These are phyloP conservation scores for Pseudopithomyces chartarum DNA, from an alignment of 2,329 filamentous ascomycete species.

Conservation along the genomic window DNA sequence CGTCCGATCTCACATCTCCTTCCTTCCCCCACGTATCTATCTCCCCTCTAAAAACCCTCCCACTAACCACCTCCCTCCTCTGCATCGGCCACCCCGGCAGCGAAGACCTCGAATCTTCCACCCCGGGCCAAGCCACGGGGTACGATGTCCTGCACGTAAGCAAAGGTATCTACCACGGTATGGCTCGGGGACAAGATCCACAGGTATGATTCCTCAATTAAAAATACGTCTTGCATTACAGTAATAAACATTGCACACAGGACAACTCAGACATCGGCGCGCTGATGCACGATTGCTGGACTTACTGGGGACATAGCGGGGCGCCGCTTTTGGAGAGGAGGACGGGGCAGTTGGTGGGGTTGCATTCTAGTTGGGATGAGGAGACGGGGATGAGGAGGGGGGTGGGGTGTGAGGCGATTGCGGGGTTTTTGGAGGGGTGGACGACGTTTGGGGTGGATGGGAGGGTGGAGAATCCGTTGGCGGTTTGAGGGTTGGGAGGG, in stretches of 20 bases:
- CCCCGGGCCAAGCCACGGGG: conserved; percentile 43
- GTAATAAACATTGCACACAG: conserved; percentile 27
- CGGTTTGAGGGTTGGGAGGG: not conserved
- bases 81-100: conserved; percentile 50
- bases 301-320: conserved; percentile 62
- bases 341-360: conserved; percentile 51
- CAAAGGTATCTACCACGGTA: conserved; percentile 50
- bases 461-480: not conserved
- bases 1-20: not conserved
- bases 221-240: no score
- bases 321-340: conserved; percentile 52
- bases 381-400: conserved; percentile 58
- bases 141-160: conserved; percentile 57
- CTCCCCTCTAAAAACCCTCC: conserved; percentile 13
- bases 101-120: conserved; percentile 52
- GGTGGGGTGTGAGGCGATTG: conserved; percentile 52
- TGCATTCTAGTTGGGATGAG: conserved; percentile 62
- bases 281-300: conserved; percentile 61
- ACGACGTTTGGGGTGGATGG: not conserved
- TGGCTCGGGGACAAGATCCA: conserved; percentile 46
- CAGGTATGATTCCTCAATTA: no score
- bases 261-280: conserved; percentile 60
- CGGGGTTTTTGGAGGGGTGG: conserved; percentile 41
- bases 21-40: conserved; percentile 22
- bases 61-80: conserved; percentile 22